Conservation (phyloP, 306 rosid species). For the Sophora flavescens region DNA sequence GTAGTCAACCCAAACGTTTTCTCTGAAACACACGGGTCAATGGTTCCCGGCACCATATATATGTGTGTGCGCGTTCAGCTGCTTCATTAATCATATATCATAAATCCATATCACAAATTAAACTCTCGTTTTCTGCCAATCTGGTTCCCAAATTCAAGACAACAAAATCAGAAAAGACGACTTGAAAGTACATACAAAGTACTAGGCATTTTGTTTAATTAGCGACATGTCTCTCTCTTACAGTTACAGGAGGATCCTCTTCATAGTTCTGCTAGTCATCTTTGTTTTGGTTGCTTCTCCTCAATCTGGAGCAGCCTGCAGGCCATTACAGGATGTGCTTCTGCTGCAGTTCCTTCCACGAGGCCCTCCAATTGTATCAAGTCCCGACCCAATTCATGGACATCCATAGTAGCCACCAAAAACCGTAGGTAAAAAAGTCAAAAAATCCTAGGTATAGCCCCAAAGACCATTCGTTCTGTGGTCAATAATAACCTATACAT, state of each 20-base stretch:
- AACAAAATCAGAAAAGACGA: background rate
- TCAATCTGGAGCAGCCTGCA: slow-evolving; percentile 49
- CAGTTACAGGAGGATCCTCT: slow-evolving; percentile 37
- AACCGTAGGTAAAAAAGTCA: too few species aligned
- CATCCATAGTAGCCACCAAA: too few species aligned
- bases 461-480: too few species aligned
- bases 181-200: background rate
- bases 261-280: slow-evolving; percentile 35
- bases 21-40: background rate
- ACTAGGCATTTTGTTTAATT: too few species aligned
- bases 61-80: background rate
- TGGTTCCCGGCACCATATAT: background rate
- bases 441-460: too few species aligned
- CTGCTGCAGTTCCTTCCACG: slow-evolving; percentile 47
- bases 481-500: too few species aligned
- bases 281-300: slow-evolving; percentile 42
- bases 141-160: background rate
- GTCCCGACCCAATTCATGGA: slow-evolving; percentile 39
- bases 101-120: background rate
- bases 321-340: slow-evolving; percentile 48
- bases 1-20: slow-evolving; percentile 5
- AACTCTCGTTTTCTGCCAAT: slow-evolving; percentile 4
- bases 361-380: slow-evolving; percentile 1
- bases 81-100: background rate
- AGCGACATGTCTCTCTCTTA: slow-evolving; percentile 23